Conservation (phyloP, 306 rosid species). For the Quercus bicolor region DNA sequence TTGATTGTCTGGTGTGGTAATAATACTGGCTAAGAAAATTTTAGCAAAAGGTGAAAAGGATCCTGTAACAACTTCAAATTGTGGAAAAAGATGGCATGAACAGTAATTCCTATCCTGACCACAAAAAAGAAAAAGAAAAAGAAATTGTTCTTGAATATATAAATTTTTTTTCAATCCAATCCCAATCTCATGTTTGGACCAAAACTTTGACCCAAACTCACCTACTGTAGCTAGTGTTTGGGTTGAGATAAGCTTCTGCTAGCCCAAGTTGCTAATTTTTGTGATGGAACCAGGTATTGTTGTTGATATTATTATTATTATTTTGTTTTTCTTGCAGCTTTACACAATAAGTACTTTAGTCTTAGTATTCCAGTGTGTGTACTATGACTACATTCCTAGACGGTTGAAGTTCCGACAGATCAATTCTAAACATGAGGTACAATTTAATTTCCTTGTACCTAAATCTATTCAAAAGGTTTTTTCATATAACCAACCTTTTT, state of each 20-base stretch:
- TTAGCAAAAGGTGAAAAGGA: not conserved
- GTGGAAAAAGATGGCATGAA: too few relatives aligned
- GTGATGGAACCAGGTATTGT: too few relatives aligned
- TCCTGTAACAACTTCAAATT: not conserved
- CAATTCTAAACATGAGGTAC: constrained; percentile 32
- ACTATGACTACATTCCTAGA: constrained; percentile 57
- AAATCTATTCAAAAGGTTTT: not conserved
- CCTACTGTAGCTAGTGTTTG: too few relatives aligned
- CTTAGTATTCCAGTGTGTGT: constrained; percentile 70
- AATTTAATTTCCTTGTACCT: not conserved
- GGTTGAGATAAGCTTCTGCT: too few relatives aligned
- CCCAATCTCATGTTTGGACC: too few relatives aligned
- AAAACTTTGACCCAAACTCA: too few relatives aligned
- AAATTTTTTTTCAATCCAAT: too few relatives aligned
- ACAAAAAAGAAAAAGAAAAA: too few relatives aligned
- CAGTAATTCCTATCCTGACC: too few relatives aligned
- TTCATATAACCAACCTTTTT: too few relatives aligned
- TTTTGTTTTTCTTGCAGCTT: constrained; percentile 39
- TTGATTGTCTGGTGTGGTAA: not conserved
- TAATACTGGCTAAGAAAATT: not conserved
- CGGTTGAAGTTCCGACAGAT: constrained; percentile 36
- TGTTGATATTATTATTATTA: not conserved
- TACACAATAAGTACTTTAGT: constrained; percentile 67
- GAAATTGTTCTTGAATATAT: too few relatives aligned
- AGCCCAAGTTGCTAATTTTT: too few relatives aligned